Conservation (phyloP, 2,329 filamentous ascomycete species). For the Gyromitra esculenta region DNA sequence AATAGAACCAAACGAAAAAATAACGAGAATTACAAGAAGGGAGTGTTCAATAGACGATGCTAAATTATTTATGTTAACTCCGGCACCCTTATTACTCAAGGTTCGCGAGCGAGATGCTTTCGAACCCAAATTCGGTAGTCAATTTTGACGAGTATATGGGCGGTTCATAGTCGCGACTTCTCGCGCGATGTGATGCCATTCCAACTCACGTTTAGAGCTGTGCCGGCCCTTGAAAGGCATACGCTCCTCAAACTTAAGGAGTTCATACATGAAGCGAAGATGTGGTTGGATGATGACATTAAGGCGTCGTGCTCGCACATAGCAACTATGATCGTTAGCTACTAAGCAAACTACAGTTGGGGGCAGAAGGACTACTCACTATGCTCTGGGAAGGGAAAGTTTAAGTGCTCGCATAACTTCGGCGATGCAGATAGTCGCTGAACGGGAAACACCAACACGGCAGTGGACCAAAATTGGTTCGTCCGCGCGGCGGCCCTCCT, state of each 20-base stretch:
- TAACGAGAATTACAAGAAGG: conserved; percentile 40
- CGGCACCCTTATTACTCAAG: conserved; percentile 17
- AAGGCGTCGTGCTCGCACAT: conserved; percentile 86
- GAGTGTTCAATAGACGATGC: conserved; percentile 20
- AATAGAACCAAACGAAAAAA: conserved; percentile 41
- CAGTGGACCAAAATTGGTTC: conserved; percentile 94
- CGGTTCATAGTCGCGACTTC: conserved; percentile 97
- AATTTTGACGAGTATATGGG: conserved; percentile 69
- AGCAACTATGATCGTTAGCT: conserved; percentile 69
- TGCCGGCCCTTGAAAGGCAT: conserved; percentile 63
- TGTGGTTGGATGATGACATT: conserved; percentile 99
- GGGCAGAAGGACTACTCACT: conserved; percentile 65
- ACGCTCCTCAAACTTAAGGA: conserved; percentile 87
- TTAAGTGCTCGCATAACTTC: conserved; percentile 88
- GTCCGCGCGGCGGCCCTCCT: conserved; percentile 77
- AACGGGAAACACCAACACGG: conserved; percentile 92
- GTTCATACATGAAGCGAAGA: conserved; percentile 90
- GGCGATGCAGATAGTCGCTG: conserved; percentile 98
- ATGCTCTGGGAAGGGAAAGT: conserved; percentile 88
- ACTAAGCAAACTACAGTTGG: conserved; percentile 17
- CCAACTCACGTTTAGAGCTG: conserved; percentile 74
- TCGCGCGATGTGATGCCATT: conserved; percentile 87
- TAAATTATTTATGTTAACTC: conserved; percentile 48
- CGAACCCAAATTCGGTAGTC: conserved; percentile 23
- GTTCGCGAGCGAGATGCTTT: neutral